phyloP scores from a whole-genome alignment of 352 stramenopile genomes.

The Pelagophyceae sp. region DNA sequence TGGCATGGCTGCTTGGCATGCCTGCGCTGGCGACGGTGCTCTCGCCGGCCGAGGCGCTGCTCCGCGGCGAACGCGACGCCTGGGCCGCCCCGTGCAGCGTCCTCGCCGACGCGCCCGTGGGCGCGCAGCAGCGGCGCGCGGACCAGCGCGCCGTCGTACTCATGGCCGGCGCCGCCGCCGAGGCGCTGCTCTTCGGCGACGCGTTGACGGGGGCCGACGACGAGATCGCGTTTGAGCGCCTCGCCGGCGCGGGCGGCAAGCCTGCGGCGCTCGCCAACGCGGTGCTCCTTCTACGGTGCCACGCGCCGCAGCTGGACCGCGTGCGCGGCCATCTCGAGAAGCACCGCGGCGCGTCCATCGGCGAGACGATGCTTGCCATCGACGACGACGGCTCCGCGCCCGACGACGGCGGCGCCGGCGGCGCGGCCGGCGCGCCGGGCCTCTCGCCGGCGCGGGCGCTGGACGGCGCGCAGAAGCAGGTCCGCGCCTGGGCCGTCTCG shows the following conservation, averaged over 20 bases:
- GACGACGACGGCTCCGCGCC: slow-evolving; percentile 1
- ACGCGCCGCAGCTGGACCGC: not conserved
- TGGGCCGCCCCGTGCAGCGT: not conserved
- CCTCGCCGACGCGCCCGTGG: not conserved
- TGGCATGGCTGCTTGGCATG: not conserved
- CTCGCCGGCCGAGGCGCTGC: not conserved
- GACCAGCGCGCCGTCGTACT: not conserved
- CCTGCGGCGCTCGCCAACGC: not conserved
- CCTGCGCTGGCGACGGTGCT: not conserved
- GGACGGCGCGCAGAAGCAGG: not conserved
- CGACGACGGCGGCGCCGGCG: not conserved
- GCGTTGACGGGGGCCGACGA: not conserved
- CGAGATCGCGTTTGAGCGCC: not conserved
- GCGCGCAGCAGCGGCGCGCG: not conserved
- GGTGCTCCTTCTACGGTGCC: not conserved
- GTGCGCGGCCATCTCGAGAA: not conserved
- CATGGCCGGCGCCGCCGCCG: not conserved
- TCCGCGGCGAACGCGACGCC: not conserved
- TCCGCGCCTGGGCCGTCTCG: no score
- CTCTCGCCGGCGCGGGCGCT: no score
- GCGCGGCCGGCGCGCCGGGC: no score
- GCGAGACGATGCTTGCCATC: slow-evolving; percentile 14
- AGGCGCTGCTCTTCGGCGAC: not conserved
- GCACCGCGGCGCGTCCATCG: not conserved
- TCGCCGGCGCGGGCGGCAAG: not conserved